Evolutionary conservation across 2,329 filamentous ascomycete genomes (phyloP).

Genomic region (Purpureocillium lavendulum): DNA sequence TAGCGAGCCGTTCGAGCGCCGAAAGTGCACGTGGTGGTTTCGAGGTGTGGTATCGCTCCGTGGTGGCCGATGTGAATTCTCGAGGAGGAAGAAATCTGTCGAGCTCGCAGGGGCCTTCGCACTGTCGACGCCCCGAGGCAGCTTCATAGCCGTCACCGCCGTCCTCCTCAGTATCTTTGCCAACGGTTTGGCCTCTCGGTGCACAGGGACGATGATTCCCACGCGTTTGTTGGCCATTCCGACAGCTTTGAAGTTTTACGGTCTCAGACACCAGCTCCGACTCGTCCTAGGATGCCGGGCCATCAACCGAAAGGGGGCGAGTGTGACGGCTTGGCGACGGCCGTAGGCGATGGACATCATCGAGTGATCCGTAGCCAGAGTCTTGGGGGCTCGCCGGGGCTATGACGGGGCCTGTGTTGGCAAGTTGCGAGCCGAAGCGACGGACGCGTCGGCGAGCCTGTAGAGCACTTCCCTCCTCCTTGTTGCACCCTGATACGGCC

Average conservation of each 20-base stretch:
- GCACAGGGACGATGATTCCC: no score
- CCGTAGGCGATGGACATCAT: conserved; percentile 4
- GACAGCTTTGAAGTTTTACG: no score
- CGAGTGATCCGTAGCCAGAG: conserved; percentile 20
- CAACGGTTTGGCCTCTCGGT: no score
- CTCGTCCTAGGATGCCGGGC: conserved; percentile 4
- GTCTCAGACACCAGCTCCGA: not conserved
- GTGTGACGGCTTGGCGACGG: not conserved
- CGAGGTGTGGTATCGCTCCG: conserved; percentile 37
- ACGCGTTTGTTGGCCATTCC: no score
- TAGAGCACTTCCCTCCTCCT: not conserved
- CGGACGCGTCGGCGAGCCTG: not conserved
- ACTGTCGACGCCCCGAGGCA: conserved; percentile 1
- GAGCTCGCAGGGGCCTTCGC: conserved; percentile 13
- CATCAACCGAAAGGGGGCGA: conserved; percentile 3
- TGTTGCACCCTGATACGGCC: not conserved
- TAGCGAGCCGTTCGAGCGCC: conserved; percentile 32
- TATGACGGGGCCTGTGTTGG: not conserved
- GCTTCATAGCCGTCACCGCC: conserved; percentile 1
- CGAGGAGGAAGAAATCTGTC: conserved; percentile 45
- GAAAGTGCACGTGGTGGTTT: conserved; percentile 35
- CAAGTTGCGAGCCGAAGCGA: not conserved
- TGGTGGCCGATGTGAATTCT: conserved; percentile 21
- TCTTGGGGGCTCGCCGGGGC: conserved; percentile 12
- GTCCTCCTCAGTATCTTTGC: no score